Conservation (phyloP, 73 alveolate species). For the Vitrella brassicaformis region DNA sequence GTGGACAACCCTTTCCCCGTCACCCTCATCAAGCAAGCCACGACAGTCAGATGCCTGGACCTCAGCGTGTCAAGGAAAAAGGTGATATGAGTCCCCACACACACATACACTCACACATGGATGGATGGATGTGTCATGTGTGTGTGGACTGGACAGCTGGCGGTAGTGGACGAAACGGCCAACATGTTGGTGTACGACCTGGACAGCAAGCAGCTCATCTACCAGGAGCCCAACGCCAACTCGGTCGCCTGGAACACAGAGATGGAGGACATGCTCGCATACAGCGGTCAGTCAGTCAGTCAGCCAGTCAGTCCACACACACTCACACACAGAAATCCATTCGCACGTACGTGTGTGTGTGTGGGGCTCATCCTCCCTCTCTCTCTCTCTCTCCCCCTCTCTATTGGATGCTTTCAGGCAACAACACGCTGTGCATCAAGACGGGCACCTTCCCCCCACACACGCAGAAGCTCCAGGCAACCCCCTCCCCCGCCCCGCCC, state of each 20-base stretch:
- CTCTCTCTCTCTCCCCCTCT: not conserved
- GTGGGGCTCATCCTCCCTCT: not conserved
- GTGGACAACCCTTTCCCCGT: conserved; percentile 95
- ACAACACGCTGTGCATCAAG: conserved; percentile 58
- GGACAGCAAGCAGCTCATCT: conserved; percentile 65
- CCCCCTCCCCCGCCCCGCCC: too few species aligned
- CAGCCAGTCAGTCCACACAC: conserved; percentile 66
- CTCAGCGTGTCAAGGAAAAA: conserved; percentile 1
- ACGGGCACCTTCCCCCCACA: conserved; percentile 68
- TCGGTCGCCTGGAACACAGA: conserved; percentile 92
- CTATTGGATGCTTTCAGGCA: conserved; percentile 34
- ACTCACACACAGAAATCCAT: conserved; percentile 35
- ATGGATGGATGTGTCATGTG: too few species aligned
- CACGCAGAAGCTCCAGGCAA: conserved; percentile 39
- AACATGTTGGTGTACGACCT: conserved; percentile 78
- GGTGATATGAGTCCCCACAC: too few species aligned
- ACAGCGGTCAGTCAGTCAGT: conserved; percentile 58
- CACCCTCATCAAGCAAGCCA: conserved; percentile 70
- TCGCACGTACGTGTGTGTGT: too few species aligned
- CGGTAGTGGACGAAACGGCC: conserved; percentile 77
- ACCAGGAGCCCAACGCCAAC: conserved; percentile 75
- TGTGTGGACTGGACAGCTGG: conserved; percentile 51
- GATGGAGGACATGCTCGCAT: conserved; percentile 80
- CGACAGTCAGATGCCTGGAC: conserved; percentile 33
- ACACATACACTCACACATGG: too few species aligned